Evolutionary conservation across 2,329 filamentous ascomycete species (phyloP).

Genomic region (Harringtonia lauricola): DNA sequence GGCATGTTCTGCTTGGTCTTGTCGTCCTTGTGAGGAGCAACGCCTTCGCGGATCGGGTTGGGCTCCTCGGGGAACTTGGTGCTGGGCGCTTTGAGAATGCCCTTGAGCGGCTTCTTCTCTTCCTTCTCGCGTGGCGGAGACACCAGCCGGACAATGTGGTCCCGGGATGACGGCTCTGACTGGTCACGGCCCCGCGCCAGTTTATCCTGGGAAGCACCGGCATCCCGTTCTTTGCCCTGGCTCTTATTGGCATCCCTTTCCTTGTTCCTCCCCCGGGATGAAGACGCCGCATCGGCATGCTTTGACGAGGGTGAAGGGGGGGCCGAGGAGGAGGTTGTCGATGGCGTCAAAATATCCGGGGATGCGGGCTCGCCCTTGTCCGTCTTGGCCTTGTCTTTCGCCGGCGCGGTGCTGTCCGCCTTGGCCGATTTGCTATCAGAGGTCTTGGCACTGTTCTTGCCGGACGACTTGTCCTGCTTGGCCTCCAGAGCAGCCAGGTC

Average conservation of each 20-base stretch:
- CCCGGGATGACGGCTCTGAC: conserved; percentile 5
- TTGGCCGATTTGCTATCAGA: neutral
- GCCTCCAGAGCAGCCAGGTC: conserved; percentile 8
- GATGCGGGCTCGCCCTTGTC: conserved; percentile 1
- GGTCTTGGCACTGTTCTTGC: neutral
- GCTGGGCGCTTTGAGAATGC: conserved; percentile 77
- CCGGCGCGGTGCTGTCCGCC: neutral
- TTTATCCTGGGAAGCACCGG: neutral
- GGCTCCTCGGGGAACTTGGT: conserved; percentile 78
- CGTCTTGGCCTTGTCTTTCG: neutral
- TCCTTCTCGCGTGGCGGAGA: conserved; percentile 50
- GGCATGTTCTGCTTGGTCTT: conserved; percentile 58
- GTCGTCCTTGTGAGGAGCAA: conserved; percentile 86
- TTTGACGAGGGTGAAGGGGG: conserved; percentile 18
- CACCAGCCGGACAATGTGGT: conserved; percentile 48
- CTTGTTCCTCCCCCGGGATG: no score
- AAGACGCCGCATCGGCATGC: conserved; percentile 13
- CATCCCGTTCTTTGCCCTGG: neutral
- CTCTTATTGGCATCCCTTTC: neutral
- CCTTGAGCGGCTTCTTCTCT: conserved; percentile 53
- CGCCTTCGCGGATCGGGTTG: conserved; percentile 75
- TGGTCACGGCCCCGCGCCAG: conserved; percentile 2
- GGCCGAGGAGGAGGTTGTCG: conserved; percentile 9
- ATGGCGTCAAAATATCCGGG: conserved; percentile 10
- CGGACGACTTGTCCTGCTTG: neutral